These are phyloP conservation scores for Saturnispora besseyi DNA, from an alignment of 805 yeast species.

Conservation along the genomic window DNA sequence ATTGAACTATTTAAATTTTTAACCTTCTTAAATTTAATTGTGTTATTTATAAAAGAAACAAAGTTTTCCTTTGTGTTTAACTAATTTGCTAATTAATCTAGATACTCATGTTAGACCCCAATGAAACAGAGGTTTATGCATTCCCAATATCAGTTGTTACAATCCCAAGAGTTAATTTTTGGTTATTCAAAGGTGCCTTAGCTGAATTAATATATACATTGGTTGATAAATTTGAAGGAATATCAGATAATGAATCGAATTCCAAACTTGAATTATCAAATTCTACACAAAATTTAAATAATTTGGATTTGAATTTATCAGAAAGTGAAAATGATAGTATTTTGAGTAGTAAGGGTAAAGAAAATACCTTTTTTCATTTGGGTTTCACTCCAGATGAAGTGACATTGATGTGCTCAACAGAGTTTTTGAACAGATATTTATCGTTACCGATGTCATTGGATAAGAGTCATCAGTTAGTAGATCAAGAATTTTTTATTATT, in stretches of 20 bases:
- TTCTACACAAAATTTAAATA: conserved; percentile 2
- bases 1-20: too few species aligned
- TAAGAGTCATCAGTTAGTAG: conserved; percentile 31
- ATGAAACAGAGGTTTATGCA: conserved; percentile 38
- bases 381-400: conserved; percentile 58
- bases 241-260: conserved; percentile 5
- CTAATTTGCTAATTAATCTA: background rate
- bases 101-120: conserved; percentile 13
- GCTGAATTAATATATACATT: conserved; percentile 36
- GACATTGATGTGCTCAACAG: conserved; percentile 45
- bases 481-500: conserved; percentile 40
- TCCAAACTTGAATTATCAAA: conserved; percentile 8
- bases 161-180: conserved; percentile 41
- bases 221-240: conserved; percentile 22
- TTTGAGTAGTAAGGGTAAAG: conserved; percentile 20
- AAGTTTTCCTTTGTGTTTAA: too few species aligned
- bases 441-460: conserved; percentile 32
- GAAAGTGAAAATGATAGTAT: background rate
- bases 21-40: too few species aligned
- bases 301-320: conserved; percentile 3
- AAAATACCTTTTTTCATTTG: conserved; percentile 45
- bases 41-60: too few species aligned
- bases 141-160: conserved; percentile 42
- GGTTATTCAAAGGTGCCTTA: conserved; percentile 47
- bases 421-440: conserved; percentile 32